phyloP scores from a whole-genome alignment of 176 grass and related monocot species.

The Rhipidocladum racemiflorum region DNA sequence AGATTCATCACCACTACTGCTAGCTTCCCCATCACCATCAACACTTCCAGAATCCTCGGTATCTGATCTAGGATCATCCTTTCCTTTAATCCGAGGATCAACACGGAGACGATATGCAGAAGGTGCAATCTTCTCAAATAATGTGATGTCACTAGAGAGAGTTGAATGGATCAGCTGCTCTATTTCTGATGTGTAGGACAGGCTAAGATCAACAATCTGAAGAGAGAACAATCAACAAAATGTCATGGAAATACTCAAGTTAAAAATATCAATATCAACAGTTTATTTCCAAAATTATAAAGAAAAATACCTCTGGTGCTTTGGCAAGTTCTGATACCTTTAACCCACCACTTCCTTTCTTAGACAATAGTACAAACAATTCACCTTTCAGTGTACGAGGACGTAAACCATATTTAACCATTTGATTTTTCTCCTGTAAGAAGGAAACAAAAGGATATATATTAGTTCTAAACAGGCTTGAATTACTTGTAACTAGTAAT shows the following conservation, averaged over 20 bases:
- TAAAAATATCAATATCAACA: constrained; percentile 25
- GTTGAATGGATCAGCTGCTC: constrained; percentile 67
- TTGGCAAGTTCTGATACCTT: constrained; percentile 74
- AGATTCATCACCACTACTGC: constrained; percentile 64
- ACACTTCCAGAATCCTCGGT: constrained; percentile 81
- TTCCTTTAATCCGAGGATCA: constrained; percentile 88
- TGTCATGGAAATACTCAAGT: neutral
- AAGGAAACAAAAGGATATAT: constrained; percentile 12
- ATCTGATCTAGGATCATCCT: constrained; percentile 56
- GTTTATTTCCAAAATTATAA: constrained; percentile 12
- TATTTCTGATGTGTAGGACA: constrained; percentile 47
- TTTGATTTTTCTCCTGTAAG: constrained; percentile 81
- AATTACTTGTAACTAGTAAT: constrained; percentile 19
- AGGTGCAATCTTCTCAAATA: constrained; percentile 89
- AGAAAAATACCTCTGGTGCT: constrained; percentile 60
- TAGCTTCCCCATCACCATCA: constrained; percentile 52
- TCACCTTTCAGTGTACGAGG: constrained; percentile 80
- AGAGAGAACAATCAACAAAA: constrained; percentile 37
- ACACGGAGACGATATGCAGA: constrained; percentile 93
- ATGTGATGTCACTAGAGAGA: constrained; percentile 97
- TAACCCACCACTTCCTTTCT: constrained; percentile 75
- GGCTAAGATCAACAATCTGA: constrained; percentile 70
- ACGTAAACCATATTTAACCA: constrained; percentile 87
- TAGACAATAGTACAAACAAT: constrained; percentile 82
- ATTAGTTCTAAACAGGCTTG: constrained; percentile 21